These are phyloP conservation scores for Fusarium dimerum DNA, from an alignment of 2,329 filamentous ascomycete species.

Conservation along the genomic window DNA sequence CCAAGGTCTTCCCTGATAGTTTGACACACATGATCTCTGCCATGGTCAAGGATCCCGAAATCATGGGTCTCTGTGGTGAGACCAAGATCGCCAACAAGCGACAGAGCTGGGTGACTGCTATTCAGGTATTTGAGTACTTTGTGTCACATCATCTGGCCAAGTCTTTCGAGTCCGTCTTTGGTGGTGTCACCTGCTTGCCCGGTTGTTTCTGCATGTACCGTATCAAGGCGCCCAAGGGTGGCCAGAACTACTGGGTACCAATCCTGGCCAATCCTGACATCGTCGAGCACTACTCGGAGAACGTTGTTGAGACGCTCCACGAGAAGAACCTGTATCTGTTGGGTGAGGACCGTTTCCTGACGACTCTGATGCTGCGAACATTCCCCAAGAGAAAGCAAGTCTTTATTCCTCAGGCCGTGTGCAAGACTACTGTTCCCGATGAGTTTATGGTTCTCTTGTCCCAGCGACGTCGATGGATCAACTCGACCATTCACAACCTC, in stretches of 20 bases:
- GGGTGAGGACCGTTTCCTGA: constrained; percentile 92
- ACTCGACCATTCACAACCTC: constrained; percentile 97
- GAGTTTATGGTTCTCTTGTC: constrained; percentile 89
- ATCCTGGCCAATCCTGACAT: constrained; percentile 98
- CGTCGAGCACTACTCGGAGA: constrained; percentile 98
- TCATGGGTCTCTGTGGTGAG: constrained; percentile 98
- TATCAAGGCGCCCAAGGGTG: constrained; percentile 98
- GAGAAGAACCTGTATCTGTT: constrained; percentile 93
- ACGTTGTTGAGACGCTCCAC: constrained; percentile 96
- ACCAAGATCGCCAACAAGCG: constrained; percentile 99
- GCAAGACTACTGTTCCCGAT: constrained; percentile 96
- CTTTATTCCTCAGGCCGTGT: constrained; percentile 96
- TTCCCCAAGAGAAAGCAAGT: constrained; percentile 99
- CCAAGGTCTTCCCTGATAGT: constrained; percentile 97
- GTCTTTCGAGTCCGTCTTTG: constrained; percentile 97
- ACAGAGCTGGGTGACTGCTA: constrained; percentile 91
- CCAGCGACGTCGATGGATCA: constrained; percentile 97
- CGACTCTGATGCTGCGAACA: constrained; percentile 96
- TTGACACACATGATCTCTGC: constrained; percentile 98
- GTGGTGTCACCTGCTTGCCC: constrained; percentile 96
- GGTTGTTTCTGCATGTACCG: constrained; percentile 99
- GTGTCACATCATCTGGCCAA: constrained; percentile 97
- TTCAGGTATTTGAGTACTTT: constrained; percentile 99
- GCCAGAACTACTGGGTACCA: constrained; percentile 98
- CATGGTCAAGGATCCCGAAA: constrained; percentile 98